Evolutionary conservation across 306 rosid genomes (phyloP), one percentile per base, ranked within the genome.

Genomic region (Astragalus membranaceus): DNA sequence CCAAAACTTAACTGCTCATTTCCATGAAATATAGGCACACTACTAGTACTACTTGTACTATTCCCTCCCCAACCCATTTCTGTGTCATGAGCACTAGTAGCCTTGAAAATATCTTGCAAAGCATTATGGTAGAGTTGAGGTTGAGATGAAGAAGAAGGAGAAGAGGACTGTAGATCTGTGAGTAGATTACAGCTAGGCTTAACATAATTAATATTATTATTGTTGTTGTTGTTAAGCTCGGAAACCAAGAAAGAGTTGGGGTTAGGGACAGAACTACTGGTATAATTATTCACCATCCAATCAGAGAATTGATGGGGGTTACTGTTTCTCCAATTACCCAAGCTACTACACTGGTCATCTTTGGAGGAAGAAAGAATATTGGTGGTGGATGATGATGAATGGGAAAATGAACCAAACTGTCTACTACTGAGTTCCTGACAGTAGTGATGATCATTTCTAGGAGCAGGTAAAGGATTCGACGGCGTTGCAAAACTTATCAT

Each of bases 91-190:
- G 87, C 58, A 26, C 85, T 67, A 32, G 88, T 48, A 20, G 90
- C 57, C 4, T 81, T 75, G 50, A 89, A 73, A 58, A 80, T 77
- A 54, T 86, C 93, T 23, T 83, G 87, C 30, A 90, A 74, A 8
- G 76, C 60, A 64, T 65, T 83, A 5, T 76, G 85, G 72, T 78
- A 89, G 20, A 76, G 17, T 0, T 72, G 51, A 43, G 79, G 30
- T 6, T 70, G 6, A n/a, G 64, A 8, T 3, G 79, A 23, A 10
- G 74, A 10, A 68, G 79, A 62, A 47, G 54, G 11, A 7, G 44
- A 8, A 7, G 43, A 39, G 1, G 44, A 39, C 3, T 39, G 44
- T 39, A 39, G 39, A 35, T 35, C 39, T 2, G 39, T 35, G 39
- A 35, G 39, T 35, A 35, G 44, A 39, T 39, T 39, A 39, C 11